Evolutionary conservation across 225 moss, liverwort and hornwort genomes (phyloP).

Genomic region (Marchantia paleacea): DNA sequence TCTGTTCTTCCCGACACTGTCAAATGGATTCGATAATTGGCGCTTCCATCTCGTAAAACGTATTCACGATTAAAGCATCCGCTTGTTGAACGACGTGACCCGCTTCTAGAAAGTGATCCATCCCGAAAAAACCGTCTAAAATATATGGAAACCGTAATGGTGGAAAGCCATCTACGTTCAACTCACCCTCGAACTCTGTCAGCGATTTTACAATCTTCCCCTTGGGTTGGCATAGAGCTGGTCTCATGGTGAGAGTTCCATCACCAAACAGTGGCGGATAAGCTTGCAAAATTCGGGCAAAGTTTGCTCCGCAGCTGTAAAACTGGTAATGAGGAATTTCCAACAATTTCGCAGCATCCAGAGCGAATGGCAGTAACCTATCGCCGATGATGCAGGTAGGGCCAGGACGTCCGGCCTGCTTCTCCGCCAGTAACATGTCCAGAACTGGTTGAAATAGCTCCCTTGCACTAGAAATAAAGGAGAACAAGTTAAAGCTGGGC

Average conservation of each 20-base stretch:
- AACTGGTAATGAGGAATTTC: background rate
- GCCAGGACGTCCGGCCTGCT: background rate
- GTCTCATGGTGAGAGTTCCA: background rate
- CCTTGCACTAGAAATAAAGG: background rate
- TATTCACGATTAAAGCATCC: background rate
- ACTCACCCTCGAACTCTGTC: background rate
- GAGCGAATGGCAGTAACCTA: background rate
- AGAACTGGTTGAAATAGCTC: background rate
- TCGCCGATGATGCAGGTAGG: conserved; percentile 9
- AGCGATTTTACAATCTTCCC: background rate
- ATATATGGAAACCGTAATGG: background rate
- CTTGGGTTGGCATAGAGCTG: too few species aligned
- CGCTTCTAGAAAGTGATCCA: too few species aligned
- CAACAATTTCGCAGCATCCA: background rate
- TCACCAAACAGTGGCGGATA: background rate
- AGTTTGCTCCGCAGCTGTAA: conserved; percentile 9
- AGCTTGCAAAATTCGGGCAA: background rate
- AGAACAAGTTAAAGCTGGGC: background rate
- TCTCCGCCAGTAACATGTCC: background rate
- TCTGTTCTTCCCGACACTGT: background rate
- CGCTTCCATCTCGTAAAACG: conserved; percentile 6
- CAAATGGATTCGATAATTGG: background rate
- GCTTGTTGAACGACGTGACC: background rate
- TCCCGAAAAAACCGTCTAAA: background rate
- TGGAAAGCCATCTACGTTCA: conserved; percentile 1